Evolutionary conservation across 2,329 filamentous ascomycete species (phyloP).

Genomic region (Aspergillus quadricinctus): DNA sequence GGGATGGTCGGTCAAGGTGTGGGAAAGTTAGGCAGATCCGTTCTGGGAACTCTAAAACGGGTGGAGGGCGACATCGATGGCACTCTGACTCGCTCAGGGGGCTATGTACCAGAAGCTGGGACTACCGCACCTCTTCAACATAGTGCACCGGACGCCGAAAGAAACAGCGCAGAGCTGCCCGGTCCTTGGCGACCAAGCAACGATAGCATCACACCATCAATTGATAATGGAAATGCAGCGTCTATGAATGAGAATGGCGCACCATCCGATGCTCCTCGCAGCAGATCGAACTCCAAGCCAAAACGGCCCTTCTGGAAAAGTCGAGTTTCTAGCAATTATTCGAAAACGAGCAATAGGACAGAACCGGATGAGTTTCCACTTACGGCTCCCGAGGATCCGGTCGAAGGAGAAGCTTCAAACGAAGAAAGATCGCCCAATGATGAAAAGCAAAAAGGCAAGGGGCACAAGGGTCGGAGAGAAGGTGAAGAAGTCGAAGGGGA

Average conservation of each 20-base stretch:
- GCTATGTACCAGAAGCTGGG: conserved; percentile 24
- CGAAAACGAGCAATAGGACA: conserved; percentile 18
- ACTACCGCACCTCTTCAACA: conserved; percentile 6
- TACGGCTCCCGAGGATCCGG: conserved; percentile 29
- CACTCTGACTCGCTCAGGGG: conserved; percentile 31
- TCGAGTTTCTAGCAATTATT: conserved; percentile 28
- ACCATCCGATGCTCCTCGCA: conserved; percentile 1
- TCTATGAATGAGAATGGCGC: not conserved
- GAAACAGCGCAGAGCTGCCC: not conserved
- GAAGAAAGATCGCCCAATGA: not conserved
- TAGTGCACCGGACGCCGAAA: not conserved
- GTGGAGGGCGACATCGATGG: conserved; percentile 35
- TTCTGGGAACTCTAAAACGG: conserved; percentile 42
- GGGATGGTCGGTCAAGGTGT: conserved; percentile 49
- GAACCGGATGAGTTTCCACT: conserved; percentile 35
- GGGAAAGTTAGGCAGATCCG: conserved; percentile 41
- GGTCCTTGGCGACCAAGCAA: not conserved
- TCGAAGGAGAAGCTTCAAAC: conserved; percentile 2
- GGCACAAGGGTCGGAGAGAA: conserved; percentile 16
- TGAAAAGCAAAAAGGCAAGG: conserved; percentile 7
- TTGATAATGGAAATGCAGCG: not conserved
- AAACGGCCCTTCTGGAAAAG: conserved; percentile 32
- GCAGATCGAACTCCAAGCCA: conserved; percentile 6
- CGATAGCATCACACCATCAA: not conserved
- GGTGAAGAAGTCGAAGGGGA: conserved; percentile 24